Evolutionary conservation across 768 basidiomycete genomes (phyloP).

Genomic region (Hericium alpestre): DNA sequence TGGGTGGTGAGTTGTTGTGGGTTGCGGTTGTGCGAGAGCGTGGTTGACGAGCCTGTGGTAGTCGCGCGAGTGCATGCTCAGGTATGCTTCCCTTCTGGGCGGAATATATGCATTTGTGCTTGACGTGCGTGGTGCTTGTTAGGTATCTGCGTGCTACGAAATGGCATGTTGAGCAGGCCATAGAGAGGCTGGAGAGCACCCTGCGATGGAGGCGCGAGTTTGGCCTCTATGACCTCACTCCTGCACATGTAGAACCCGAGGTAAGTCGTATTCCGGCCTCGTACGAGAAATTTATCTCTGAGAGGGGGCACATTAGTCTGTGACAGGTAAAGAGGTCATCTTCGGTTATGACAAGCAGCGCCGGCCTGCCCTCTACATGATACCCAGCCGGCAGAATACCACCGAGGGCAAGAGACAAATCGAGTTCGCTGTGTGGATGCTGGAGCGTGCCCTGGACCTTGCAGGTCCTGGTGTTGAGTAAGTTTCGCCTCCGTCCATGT

Average conservation of each 20-base stretch:
- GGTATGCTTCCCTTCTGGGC: conserved; percentile 25
- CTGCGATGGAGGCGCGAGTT: conserved; percentile 74
- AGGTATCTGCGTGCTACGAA: conserved; percentile 74
- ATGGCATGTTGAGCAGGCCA: conserved; percentile 49
- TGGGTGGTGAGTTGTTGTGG: conserved; percentile 46
- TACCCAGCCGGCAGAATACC: conserved; percentile 68
- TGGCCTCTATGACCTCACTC: conserved; percentile 57
- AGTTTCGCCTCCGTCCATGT: conserved; percentile 16
- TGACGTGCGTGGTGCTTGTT: neutral
- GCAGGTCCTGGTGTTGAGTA: conserved; percentile 80
- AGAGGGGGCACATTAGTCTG: conserved; percentile 31
- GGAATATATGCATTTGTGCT: neutral
- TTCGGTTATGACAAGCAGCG: conserved; percentile 65
- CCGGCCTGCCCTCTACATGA: conserved; percentile 62
- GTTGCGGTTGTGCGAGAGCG: neutral
- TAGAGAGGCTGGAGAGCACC: conserved; percentile 60
- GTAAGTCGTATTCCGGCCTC: conserved; percentile 25
- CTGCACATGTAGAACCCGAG: conserved; percentile 64
- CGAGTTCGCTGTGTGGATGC: conserved; percentile 62
- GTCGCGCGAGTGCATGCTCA: conserved; percentile 63
- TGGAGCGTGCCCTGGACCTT: conserved; percentile 68
- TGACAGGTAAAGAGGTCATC: conserved; percentile 74
- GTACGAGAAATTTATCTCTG: neutral
- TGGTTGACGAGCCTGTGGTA: conserved; percentile 1
- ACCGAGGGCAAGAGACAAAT: conserved; percentile 57